These are phyloP conservation scores for Trichoderma afroharzianum DNA, from an alignment of 2,329 filamentous ascomycete genomes.

Conservation along the genomic window DNA sequence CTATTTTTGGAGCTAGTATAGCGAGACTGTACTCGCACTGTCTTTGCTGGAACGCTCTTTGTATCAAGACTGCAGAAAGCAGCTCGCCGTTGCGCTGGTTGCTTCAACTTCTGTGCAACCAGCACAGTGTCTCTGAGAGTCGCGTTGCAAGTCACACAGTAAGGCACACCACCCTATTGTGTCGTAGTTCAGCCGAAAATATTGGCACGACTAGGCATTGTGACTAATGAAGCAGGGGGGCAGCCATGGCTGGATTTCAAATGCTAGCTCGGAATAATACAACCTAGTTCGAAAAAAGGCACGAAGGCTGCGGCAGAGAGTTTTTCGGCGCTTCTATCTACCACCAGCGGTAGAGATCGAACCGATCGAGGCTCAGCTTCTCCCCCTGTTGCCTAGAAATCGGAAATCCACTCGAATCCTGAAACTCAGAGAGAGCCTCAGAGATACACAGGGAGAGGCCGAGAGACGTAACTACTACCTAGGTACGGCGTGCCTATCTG, in stretches of 20 bases:
- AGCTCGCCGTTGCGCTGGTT: background rate
- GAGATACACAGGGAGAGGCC: background rate
- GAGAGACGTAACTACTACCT: background rate
- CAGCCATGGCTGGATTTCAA: background rate
- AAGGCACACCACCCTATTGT: background rate
- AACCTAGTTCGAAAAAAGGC: background rate
- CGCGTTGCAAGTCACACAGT: slow-evolving; percentile 1
- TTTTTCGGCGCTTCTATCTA: background rate
- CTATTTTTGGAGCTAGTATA: background rate
- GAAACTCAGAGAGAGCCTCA: background rate
- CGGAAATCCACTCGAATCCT: background rate
- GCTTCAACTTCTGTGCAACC: background rate
- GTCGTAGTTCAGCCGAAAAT: slow-evolving; percentile 7
- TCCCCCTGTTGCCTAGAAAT: background rate
- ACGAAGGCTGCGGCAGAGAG: background rate
- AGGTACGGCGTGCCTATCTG: background rate
- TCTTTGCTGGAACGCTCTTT: background rate
- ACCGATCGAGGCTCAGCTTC: slow-evolving; percentile 1
- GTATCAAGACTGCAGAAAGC: background rate
- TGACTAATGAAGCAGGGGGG: slow-evolving; percentile 13
- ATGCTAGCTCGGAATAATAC: slow-evolving; percentile 1
- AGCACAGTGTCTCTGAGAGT: slow-evolving; percentile 8
- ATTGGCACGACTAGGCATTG: background rate
- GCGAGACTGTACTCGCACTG: slow-evolving; percentile 5
- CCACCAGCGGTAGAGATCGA: background rate